These are phyloP conservation scores for Pleurozium schreberi DNA, from an alignment of 225 moss, liverwort and hornwort species.

Conservation along the genomic window DNA sequence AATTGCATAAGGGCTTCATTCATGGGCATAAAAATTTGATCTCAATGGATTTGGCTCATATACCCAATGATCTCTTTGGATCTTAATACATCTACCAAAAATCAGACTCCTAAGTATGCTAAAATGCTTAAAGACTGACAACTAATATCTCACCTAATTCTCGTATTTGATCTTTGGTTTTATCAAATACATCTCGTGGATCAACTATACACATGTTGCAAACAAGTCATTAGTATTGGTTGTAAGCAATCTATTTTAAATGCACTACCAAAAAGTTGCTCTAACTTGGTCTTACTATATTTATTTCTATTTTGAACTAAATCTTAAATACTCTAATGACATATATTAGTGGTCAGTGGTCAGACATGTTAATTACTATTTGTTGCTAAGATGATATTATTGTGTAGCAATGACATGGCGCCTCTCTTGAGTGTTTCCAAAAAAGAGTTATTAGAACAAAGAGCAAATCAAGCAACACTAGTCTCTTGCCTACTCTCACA, in stretches of 20 bases:
- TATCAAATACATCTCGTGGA: not conserved
- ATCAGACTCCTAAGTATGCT: not conserved
- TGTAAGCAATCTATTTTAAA: not conserved
- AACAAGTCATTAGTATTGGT: not conserved
- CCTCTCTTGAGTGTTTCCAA: not conserved
- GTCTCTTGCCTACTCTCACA: not conserved
- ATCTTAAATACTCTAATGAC: not conserved
- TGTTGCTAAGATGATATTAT: not conserved
- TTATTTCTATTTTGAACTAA: too few relatives aligned
- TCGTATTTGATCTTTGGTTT: not conserved
- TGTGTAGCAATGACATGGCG: not conserved
- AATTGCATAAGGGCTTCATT: not conserved
- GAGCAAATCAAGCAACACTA: not conserved
- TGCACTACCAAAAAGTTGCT: not conserved
- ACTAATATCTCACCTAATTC: not conserved
- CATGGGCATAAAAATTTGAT: not conserved
- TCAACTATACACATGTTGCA: not conserved
- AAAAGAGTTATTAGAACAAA: not conserved
- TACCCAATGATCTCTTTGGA: not conserved
- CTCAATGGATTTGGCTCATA: not conserved
- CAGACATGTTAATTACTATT: not conserved
- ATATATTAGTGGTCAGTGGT: not conserved
- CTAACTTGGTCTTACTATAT: not conserved
- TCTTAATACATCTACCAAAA: not conserved
- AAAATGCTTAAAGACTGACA: not conserved